Percentiles rank a stretch among this genome's conserved stretches.
Evolutionary conservation across 2,329 filamentous ascomycete species (phyloP).

Genomic region (Trichocomaceae sp.): DNA sequence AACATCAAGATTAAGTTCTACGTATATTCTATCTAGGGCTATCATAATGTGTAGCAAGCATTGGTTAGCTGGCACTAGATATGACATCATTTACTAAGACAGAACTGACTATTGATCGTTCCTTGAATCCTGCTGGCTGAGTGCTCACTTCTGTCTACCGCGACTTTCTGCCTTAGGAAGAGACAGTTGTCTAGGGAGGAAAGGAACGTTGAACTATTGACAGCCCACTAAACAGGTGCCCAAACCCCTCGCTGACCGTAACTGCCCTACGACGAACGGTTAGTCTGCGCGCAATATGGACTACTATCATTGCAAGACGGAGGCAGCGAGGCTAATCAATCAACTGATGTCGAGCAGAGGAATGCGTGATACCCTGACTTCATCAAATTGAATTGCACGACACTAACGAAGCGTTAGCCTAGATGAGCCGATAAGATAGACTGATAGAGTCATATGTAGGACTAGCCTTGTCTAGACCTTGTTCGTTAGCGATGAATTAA

Average conservation of each 20-base stretch:
- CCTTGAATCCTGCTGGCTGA: neutral
- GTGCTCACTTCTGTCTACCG: neutral
- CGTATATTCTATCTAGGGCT: neutral
- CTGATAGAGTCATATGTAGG: no score
- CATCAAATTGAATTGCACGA: neutral
- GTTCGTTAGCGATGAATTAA: neutral
- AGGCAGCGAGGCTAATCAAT: neutral
- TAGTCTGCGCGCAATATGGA: neutral
- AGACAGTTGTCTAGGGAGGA: neutral
- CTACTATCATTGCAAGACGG: no score
- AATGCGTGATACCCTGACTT: neutral
- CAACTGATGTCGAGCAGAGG: neutral
- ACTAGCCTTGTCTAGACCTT: neutral
- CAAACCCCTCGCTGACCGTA: neutral
- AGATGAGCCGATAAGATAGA: constrained; percentile 6
- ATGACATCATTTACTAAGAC: constrained; percentile 4
- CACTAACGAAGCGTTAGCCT: neutral
- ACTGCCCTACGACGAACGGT: neutral
- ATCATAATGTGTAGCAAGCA: neutral
- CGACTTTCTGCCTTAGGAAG: neutral
- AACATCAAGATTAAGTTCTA: neutral
- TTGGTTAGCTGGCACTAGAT: neutral
- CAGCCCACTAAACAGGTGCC: neutral
- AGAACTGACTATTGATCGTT: neutral
- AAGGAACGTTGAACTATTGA: neutral